Base-by-base conservation (phyloP, 495 filamentous ascomycete genomes). In the Entonaema liquescens region DNA sequence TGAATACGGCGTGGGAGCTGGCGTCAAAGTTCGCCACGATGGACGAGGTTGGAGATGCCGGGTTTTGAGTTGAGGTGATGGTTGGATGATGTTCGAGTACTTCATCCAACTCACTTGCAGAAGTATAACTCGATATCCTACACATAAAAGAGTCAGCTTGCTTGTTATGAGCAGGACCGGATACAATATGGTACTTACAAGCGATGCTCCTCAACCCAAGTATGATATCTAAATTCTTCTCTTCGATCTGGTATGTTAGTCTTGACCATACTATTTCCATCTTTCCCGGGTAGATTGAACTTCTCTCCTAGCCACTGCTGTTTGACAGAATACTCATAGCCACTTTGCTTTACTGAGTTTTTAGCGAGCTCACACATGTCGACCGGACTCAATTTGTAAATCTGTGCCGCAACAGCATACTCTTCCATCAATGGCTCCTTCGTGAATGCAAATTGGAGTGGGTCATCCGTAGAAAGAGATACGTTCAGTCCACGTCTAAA, bases 321-420 rank as follows among this genome's bases (percentile, higher is more conserved):
- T 81, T 98, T 99, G 69, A 98, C 78, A 17, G 88, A 85, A 74
- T 91, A 85, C 78, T 99, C 95, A 73, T 97, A 99, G 19, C 95
- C 95, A 78, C 93, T 96, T 76, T 99, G 95, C 70, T 88, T 86
- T 33, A 99, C 95, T 13, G 93, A 97, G 79, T 98, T 94, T 79
- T 95, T 96, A 3, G 95, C 95, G 35, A 99, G 83, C 81, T 99
- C 95, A 76, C 96, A 98, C 95, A 99, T 99, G 78, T 99, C 95
- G 5, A 98, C 95, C 17, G 94, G 92, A 78, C 90, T 96, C 25
- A 99, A 88, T 80, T 98, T 98, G 82, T 98, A 99, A 53, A 99
- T 99, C 80, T 99, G 95, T 11, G 95, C 95, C 21, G 95, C 95
- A 19, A 99, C 95, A 1, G 94, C 93, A 71, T 99, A 99, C 76